Evolutionary conservation across 1,284 basidiomycete genomes (phyloP).

Genomic region (Trichosporon ovoides): DNA sequence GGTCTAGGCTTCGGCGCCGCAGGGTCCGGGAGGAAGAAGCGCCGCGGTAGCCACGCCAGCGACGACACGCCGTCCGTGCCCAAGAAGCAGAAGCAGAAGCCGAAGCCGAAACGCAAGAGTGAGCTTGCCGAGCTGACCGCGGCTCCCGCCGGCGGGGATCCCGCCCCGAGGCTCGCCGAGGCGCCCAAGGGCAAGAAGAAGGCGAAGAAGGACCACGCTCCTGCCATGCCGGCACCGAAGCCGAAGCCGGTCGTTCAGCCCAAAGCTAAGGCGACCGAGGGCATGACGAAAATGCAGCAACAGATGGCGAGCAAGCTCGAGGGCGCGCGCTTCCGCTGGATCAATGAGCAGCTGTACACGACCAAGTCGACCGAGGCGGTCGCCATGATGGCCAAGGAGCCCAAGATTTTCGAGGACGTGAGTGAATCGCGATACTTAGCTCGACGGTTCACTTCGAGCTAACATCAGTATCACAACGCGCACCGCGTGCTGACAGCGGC

Average conservation of each 20-base stretch:
- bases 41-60: background rate
- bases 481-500: constrained; percentile 81
- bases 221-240: constrained; percentile 26
- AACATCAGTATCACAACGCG: constrained; percentile 73
- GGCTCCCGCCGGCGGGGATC: constrained; percentile 1
- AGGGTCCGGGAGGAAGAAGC: constrained; percentile 6
- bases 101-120: constrained; percentile 3
- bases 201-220: constrained; percentile 16
- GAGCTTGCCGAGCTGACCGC: background rate
- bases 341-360: constrained; percentile 84
- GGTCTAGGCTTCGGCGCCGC: background rate
- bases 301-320: constrained; percentile 70
- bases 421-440: constrained; percentile 31
- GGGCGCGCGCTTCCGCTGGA: constrained; percentile 81
- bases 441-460: constrained; percentile 1
- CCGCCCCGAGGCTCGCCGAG: constrained; percentile 5
- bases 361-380: constrained; percentile 67
- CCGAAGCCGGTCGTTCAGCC: constrained; percentile 1
- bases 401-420: constrained; percentile 69
- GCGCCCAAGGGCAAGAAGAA: constrained; percentile 10
- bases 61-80: background rate
- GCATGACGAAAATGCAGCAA: constrained; percentile 67
- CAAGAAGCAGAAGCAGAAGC: constrained; percentile 8
- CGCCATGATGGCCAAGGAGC: constrained; percentile 73
- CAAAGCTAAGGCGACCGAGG: constrained; percentile 25